Evolutionary conservation across 306 rosid genomes (phyloP), one percentile per base, ranked within the genome.

Genomic region (Pyrus pyrifolia): DNA sequence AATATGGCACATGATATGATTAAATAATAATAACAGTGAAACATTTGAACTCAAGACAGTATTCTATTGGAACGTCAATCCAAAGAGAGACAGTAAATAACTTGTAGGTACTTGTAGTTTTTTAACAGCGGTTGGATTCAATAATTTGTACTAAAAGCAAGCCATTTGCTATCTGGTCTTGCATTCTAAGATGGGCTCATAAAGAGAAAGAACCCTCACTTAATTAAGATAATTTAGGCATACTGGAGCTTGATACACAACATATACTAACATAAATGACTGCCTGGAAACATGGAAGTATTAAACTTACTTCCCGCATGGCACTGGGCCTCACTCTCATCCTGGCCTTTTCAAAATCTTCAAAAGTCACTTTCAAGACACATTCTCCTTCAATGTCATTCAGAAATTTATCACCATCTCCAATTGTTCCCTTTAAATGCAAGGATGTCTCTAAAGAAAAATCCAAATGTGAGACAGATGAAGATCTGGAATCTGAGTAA

Each of bases 281-380:
- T 76, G 15, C 52, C 35, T 42, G 70, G 81, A 72, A 76, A 67
- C 14, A 58, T 55, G 46, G 60, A 73, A 11, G 25, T 31, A 81
- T 69, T 33, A 58, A 60, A 51, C 81, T 78, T 86, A 94, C 98
- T 96, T 94, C 98, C 81, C 97, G 86, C 97, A 94, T 94, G 81
- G 98, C 98, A 90, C 97, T 94, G 69, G 97, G 98, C 72, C 95
- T 84, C 77, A 92, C 91, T 90, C 81, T 89, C 83, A 84, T 80
- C 85, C 80, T 87, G 63, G 98, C 96, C 84, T 84, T 86, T 84
- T 85, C 91, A 85, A 94, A 94, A 85, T 92, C 96, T 76, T 90
- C 96, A 83, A 84, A 90, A 75, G 65, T 74, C 74, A 92, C 86
- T 80, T 79, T 83, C 76, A 91, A 84, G 65, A 27, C n/a, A 53